Conservation (phyloP, 1,284 basidiomycete species). For the Ustilago bromivora region DNA sequence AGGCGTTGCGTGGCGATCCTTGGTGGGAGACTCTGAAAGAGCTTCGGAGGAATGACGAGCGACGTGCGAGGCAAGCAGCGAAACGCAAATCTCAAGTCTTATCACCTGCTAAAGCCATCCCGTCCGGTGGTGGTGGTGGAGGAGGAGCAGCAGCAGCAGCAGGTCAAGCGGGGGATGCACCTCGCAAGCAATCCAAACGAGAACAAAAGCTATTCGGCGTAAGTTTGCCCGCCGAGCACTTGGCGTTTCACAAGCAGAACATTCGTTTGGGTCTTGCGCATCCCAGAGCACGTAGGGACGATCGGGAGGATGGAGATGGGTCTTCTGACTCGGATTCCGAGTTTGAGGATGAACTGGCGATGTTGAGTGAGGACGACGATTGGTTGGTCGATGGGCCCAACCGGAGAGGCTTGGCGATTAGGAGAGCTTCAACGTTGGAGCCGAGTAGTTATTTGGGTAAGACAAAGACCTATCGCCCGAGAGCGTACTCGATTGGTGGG, state of each 20-base stretch:
- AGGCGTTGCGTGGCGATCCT: conserved; percentile 60
- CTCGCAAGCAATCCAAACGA: conserved; percentile 48
- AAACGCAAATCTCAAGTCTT: conserved; percentile 50
- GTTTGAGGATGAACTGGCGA: conserved; percentile 59
- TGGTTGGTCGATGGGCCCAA: conserved; percentile 42
- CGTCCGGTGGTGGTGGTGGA: neutral
- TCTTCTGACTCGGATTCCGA: conserved; percentile 54
- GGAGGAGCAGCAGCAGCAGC: neutral
- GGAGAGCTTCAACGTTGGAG: conserved; percentile 46
- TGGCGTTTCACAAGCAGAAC: conserved; percentile 66
- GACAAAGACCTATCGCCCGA: conserved; percentile 11
- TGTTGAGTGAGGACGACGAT: conserved; percentile 60
- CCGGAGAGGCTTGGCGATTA: conserved; percentile 41
- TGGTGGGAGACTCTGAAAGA: conserved; percentile 67
- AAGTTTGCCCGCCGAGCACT: conserved; percentile 65
- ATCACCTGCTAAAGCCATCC: conserved; percentile 41
- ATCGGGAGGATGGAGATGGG: conserved; percentile 50
- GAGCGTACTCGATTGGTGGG: conserved; percentile 48
- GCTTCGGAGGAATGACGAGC: conserved; percentile 60
- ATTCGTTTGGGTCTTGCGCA: conserved; percentile 67
- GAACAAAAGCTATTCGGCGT: conserved; percentile 62
- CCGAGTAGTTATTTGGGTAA: conserved; percentile 24
- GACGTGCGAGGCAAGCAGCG: conserved; percentile 48
- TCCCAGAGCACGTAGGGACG: conserved; percentile 56
- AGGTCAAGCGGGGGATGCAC: conserved; percentile 8